Evolutionary conservation across 176 grass and related monocot genomes (phyloP), one percentile per base, ranked within the genome.

Genomic region (Themeda triandra): DNA sequence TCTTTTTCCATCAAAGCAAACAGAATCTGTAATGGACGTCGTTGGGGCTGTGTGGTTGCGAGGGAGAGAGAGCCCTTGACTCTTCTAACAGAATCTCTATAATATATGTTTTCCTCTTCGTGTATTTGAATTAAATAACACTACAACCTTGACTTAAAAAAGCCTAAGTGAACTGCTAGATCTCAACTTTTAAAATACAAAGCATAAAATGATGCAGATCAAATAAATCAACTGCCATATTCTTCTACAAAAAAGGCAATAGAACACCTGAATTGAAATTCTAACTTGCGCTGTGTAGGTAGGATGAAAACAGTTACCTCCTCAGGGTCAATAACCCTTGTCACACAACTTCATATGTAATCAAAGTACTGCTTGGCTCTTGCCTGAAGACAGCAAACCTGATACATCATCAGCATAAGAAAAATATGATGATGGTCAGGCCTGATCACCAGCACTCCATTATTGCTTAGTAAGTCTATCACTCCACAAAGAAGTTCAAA

Each of bases 381-480:
- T 73, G 67, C 17, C 36, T 73, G 62, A 79, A 35, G n/a, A 73
- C 54, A 66, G 56, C 33, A 78, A 79, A 88, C 40, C 27, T 73
- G 6, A 21, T 41, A 15, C 28, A 46, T 80, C 70, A 46, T 80
- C 59, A 66, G 59, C 42, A 58, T 42, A 74, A 28, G 35, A 21
- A 74, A 66, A 36, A 13, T 40, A 37, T 25, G 10, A 23, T 13
- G n/a, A 68, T 66, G 44, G 6, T 10, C 30, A 67, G 23, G 13
- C 65, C 36, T 53, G n/a, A 41, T 37, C 24, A 15, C 24, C 10
- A 77, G 32, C 17, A 68, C 58, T 45, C 81, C 76, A 84, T 79
- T 48, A 49, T 88, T 67, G 27, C 33, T 66, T 73, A 10, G 13
- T 42, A 73, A 79, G 28, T 76, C 21, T 30, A 21, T 36, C 11